Conservation (phyloP, 2,329 filamentous ascomycete genomes). For the Erysiphe neolycopersici region DNA sequence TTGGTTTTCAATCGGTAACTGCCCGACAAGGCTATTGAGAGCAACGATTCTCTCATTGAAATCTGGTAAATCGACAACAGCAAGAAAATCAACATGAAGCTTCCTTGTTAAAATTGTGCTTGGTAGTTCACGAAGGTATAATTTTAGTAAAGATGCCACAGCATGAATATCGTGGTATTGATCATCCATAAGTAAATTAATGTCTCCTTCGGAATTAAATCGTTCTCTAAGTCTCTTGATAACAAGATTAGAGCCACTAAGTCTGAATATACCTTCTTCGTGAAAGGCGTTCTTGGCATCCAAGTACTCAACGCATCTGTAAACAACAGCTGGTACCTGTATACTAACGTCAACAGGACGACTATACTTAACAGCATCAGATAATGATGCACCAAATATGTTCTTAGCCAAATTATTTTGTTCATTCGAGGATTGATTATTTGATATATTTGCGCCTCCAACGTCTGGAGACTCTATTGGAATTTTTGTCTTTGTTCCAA, state of each 20-base stretch:
- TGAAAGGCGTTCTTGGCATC: constrained; percentile 52
- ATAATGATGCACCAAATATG: constrained; percentile 64
- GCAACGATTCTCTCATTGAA: constrained; percentile 49
- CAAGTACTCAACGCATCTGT: constrained; percentile 83
- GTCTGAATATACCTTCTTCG: constrained; percentile 88
- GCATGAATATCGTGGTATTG: constrained; percentile 90
- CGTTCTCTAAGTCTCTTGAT: constrained; percentile 78
- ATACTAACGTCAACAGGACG: constrained; percentile 45
- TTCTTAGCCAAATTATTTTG: constrained; percentile 31
- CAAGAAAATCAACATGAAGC: constrained; percentile 66
- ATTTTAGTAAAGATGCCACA: constrained; percentile 75
- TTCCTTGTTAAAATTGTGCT: constrained; percentile 78
- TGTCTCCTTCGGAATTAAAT: constrained; percentile 79
- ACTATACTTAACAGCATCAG: constrained; percentile 64
- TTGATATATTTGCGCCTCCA: constrained; percentile 22
- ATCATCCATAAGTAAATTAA: constrained; percentile 59
- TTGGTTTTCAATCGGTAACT: constrained; percentile 54
- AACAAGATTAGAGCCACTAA: constrained; percentile 89
- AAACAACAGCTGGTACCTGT: constrained; percentile 73
- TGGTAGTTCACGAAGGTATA: constrained; percentile 79
- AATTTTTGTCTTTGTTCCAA: constrained; percentile 31
- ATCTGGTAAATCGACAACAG: constrained; percentile 54
- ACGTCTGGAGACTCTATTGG: constrained; percentile 32
- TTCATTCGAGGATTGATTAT: constrained; percentile 16
- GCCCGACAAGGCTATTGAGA: constrained; percentile 53